Evolutionary conservation across 345 rosid genomes (phyloP), one percentile per base, ranked within the genome.

Genomic region (Gossypium rotundifolium): DNA sequence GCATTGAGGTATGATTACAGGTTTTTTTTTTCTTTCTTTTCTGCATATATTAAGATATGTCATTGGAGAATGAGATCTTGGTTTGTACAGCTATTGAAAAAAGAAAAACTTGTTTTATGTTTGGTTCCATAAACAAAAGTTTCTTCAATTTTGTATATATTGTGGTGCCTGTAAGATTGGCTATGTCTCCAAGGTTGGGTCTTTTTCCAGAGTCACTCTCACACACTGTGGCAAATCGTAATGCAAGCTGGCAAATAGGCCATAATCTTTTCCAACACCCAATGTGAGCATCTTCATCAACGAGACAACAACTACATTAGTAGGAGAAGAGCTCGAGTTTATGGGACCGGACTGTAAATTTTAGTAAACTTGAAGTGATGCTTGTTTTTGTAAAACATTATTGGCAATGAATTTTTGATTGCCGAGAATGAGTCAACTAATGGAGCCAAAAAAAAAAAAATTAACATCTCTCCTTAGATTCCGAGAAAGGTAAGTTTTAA

Each of bases 21-120:
- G 45, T 65, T 60, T 12, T 71, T 71, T 51, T 74, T 73, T 55
- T 76, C 78, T 7, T 57, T 57, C 29, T 57, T 57, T 71, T 74
- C 66, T 72, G 73, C 64, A 76, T 70, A 75, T 54, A 44, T 40
- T 70, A 78, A 74, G 72, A 46, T 58, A 53, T 63, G 51, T 60
- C 46, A 57, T 71, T 22, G 57, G 45, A 66, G 73, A 60, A 46
- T 63, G 65, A 64, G 51, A 62, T 45, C 25, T 57, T 81, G 79
- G 54, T 59, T 80, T 83, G 88, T 81, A 80, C 85, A 85, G 79
- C 72, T 33, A 73, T 62, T 76, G 80, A 40, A 74, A 71, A 81
- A 67, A 44, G 48, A 40, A 51, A 33, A 74, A 58, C 60, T 67
- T 44, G 40, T 40, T 14, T 51, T 74, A 29, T 68, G 74, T 23